These are phyloP conservation scores for Cystobasidium sp. DNA, from an alignment of 1,284 basidiomycete species.

Conservation along the genomic window DNA sequence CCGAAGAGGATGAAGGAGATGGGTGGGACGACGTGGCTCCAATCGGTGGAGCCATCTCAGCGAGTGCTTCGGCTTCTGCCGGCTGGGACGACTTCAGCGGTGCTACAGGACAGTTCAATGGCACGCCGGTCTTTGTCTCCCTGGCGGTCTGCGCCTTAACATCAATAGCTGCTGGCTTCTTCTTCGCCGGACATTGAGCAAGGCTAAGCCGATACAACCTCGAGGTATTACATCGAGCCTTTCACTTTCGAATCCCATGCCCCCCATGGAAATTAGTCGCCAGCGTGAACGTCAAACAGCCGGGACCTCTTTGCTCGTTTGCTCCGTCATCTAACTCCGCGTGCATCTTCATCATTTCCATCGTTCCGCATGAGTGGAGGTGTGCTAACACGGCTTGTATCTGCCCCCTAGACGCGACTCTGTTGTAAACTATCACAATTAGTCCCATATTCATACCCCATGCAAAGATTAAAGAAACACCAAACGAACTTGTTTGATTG, in stretches of 20 bases:
- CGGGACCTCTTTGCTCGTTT: too few relatives aligned
- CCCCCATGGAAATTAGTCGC: too few relatives aligned
- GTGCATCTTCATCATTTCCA: too few relatives aligned
- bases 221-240: background rate
- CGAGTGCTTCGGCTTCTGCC: conserved; percentile 17
- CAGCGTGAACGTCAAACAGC: too few relatives aligned
- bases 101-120: background rate
- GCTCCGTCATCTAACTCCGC: too few relatives aligned
- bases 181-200: conserved; percentile 7
- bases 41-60: conserved; percentile 4
- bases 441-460: too few relatives aligned
- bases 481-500: background rate
- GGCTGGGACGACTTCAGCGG: conserved; percentile 18
- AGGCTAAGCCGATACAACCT: background rate
- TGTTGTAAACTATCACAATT: too few relatives aligned
- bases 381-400: too few relatives aligned
- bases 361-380: too few relatives aligned
- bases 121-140: conserved; percentile 1
- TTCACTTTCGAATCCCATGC: background rate
- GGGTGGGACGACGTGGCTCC: background rate
- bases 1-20: background rate
- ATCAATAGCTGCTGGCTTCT: conserved; percentile 17
- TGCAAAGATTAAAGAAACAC: background rate
- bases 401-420: too few relatives aligned
- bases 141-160: conserved; percentile 27